phyloP scores from a whole-genome alignment of 176 grass and related monocot species.

The Thalia dealbata region DNA sequence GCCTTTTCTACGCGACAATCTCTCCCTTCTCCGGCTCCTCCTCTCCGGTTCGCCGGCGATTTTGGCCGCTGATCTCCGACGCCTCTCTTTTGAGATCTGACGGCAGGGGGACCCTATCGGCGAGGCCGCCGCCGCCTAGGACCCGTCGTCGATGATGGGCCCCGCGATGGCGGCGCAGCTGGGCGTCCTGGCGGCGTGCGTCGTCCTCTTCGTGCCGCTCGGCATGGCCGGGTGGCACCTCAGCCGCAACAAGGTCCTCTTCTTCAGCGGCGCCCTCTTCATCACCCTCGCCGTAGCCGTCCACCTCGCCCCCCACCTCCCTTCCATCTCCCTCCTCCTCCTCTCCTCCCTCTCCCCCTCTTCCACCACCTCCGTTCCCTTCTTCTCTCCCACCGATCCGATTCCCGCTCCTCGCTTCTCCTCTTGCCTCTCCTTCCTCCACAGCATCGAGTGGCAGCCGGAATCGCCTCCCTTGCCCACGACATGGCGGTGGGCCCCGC shows the following conservation, averaged over 20 bases:
- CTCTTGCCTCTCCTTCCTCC: conserved; percentile 50
- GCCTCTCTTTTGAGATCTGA: background rate
- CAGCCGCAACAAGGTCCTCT: conserved; percentile 96
- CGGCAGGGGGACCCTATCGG: background rate
- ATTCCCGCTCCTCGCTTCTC: conserved; percentile 11
- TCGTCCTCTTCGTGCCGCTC: conserved; percentile 93
- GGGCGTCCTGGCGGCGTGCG: conserved; percentile 67
- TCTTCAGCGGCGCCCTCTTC: conserved; percentile 90
- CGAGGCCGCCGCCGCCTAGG: conserved; percentile 9
- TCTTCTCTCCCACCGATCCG: conserved; percentile 31
- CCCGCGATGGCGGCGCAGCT: conserved; percentile 35
- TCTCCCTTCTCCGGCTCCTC: background rate
- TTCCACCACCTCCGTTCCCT: background rate
- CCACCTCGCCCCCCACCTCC: conserved; percentile 76
- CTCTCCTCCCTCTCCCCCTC: conserved; percentile 32
- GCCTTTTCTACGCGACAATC: background rate
- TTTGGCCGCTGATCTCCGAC: background rate
- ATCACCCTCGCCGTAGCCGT: conserved; percentile 87
- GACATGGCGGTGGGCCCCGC: background rate
- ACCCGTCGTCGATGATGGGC: conserved; percentile 12
- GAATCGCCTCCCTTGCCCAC: background rate
- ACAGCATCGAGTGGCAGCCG: conserved; percentile 50
- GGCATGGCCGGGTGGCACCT: conserved; percentile 91
- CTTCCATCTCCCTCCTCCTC: conserved; percentile 53
- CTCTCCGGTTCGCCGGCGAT: background rate